Conservation (phyloP, 495 filamentous ascomycete species). For the Sabuloglossum arenarium region DNA sequence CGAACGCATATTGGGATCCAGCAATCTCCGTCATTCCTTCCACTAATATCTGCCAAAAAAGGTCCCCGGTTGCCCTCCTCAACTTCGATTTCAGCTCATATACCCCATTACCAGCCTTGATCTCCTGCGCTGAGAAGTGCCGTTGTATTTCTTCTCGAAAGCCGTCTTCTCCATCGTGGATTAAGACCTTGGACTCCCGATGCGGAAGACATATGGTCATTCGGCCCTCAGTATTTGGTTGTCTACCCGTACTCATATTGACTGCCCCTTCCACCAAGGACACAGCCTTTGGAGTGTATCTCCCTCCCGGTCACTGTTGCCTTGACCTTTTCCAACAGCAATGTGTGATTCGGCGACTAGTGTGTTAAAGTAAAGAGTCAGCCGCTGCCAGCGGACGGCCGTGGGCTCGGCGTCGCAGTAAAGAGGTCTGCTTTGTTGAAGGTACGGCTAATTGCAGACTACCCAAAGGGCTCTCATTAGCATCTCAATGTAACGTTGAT, state of each 20-base stretch:
- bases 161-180: constrained; percentile 27
- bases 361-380: background rate
- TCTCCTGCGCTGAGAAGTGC: constrained; percentile 32
- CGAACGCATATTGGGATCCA: constrained; percentile 50
- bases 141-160: constrained; percentile 24
- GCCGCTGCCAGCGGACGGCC: background rate
- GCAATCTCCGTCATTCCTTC: constrained; percentile 42
- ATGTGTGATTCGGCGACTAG: background rate
- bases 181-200: constrained; percentile 3
- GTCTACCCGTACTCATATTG: background rate
- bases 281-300: background rate
- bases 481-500: background rate
- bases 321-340: background rate
- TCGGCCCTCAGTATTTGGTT: background rate
- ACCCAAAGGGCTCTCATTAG: background rate
- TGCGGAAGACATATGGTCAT: constrained; percentile 1
- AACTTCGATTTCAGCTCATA: constrained; percentile 40
- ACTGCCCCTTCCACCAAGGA: background rate
- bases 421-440: too few relatives aligned
- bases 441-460: too few relatives aligned
- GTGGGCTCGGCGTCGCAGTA: background rate
- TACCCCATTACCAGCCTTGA: constrained; percentile 38
- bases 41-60: constrained; percentile 48
- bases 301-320: background rate
- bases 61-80: constrained; percentile 29